Evolutionary conservation across 257 asterid species (phyloP).

Genomic region (Anisodus acutangulus): DNA sequence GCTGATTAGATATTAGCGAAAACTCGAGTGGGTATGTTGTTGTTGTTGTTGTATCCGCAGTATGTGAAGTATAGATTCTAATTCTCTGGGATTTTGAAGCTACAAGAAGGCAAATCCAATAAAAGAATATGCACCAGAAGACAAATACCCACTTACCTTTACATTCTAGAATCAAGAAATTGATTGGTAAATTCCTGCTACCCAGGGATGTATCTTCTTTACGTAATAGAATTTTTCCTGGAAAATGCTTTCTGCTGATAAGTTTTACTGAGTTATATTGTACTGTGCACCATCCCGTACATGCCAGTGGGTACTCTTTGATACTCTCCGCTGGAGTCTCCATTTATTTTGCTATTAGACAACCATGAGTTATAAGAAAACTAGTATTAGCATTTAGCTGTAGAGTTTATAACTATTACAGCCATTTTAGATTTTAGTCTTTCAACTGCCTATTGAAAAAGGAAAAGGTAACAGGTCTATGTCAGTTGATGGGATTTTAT

Average conservation of each 20-base stretch:
- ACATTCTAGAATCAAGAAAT: not conserved
- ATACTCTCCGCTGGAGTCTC: not conserved
- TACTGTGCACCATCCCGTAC: not conserved
- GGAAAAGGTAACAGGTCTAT: not conserved
- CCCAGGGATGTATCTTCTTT: not conserved
- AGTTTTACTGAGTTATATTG: not conserved
- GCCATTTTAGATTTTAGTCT: not conserved
- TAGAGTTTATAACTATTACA: too few species aligned
- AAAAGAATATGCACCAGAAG: constrained; percentile 3
- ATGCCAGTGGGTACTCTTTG: too few species aligned
- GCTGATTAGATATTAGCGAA: not conserved
- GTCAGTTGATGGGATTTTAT: not conserved
- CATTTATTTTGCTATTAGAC: not conserved
- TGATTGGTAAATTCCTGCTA: not conserved
- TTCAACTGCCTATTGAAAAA: not conserved
- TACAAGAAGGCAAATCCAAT: not conserved
- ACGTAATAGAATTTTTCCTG: not conserved
- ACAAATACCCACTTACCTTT: not conserved
- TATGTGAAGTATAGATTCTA: not conserved
- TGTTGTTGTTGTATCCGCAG: not conserved
- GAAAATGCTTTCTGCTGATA: not conserved
- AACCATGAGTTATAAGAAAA: not conserved
- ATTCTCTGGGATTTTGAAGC: constrained; percentile 1
- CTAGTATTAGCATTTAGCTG: too few species aligned
- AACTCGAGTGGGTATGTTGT: not conserved